Base-by-base conservation (phyloP, 352 stramenopile genomes). In the Globisporangium parvum region DNA sequence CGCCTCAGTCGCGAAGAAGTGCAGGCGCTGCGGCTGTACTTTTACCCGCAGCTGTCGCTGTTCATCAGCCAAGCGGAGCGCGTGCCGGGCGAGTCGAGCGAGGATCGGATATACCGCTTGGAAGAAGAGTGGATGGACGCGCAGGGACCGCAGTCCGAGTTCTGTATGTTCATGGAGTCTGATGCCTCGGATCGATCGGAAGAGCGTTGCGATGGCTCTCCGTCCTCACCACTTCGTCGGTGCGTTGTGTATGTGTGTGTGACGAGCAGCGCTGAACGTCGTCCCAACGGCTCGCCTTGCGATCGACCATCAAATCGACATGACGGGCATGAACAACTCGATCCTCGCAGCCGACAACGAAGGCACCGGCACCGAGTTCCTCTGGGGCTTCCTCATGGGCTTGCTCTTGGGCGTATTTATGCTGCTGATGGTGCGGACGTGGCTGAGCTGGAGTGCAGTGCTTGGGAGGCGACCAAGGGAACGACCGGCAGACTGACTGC, bases 61-160 rank as follows among this genome's bases (percentile, higher is more conserved):
- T 93, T 75, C 55, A 94, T 94, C 52, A 89, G 77, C 48, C 81
- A 93, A 65, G 84, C 85, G 11, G 80, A 88, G 55, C 79, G 67
- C 3, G 72, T 91, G n/a, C 51, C 66, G 39, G 80, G 80, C 31
- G 85, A 94, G 57, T 87, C 73, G 24, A 91, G 79, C 51, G 85
- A 94, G 58, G 82, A 94, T 63, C 82, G 82, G 65, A 94, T 94
- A 80, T 94, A 93, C 53, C 78, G 85, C 24, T 57, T 94, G 12
- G 85, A 94, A 65, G 85, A 94, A 53, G 82, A 94, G 69, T 94
- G 85, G 85, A 94, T 94, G 82, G 81, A 84, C 42, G 68, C 80
- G 12, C 85, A 94, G 47, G 85, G 85, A n/a, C 85, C 85, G 3
- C 80, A 94, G 49, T 94, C 85, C 0, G 85, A 94, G 65, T 94